Percentiles rank a stretch among this genome's conserved stretches.
Evolutionary conservation across 2,329 filamentous ascomycete genomes (phyloP).

Genomic region (Alternaria hordeiaustralica): DNA sequence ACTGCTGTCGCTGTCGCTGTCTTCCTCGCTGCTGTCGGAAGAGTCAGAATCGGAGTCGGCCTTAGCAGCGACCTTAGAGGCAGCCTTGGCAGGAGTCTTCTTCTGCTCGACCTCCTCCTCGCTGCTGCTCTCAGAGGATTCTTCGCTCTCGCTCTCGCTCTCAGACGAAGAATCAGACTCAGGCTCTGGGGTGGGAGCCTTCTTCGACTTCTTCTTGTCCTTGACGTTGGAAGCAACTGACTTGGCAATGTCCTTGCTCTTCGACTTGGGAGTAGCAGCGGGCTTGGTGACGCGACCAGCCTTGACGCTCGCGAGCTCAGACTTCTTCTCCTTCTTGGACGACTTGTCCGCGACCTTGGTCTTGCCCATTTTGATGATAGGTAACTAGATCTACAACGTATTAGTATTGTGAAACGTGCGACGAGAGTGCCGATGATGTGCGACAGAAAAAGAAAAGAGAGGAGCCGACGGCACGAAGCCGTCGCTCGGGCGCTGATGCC

Average conservation of each 20-base stretch:
- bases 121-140: slow-evolving; percentile 37
- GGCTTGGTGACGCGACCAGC: slow-evolving; percentile 72
- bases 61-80: slow-evolving; percentile 44
- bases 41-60: slow-evolving; percentile 44
- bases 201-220: slow-evolving; percentile 61
- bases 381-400: slow-evolving; percentile 37
- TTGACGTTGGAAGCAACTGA: slow-evolving; percentile 43
- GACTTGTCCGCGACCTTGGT: slow-evolving; percentile 42
- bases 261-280: slow-evolving; percentile 68
- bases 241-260: slow-evolving; percentile 73
- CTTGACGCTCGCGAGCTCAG: slow-evolving; percentile 66
- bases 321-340: slow-evolving; percentile 66
- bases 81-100: slow-evolving; percentile 44
- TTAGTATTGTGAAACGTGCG: slow-evolving; percentile 35
- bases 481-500: slow-evolving; percentile 32
- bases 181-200: slow-evolving; percentile 56
- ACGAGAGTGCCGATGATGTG: slow-evolving; percentile 4
- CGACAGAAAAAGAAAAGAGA: slow-evolving; percentile 22
- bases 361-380: slow-evolving; percentile 45
- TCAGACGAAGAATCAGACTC: slow-evolving; percentile 49
- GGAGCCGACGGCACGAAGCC: slow-evolving; percentile 28
- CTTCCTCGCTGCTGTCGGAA: slow-evolving; percentile 33
- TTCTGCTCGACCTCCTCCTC: slow-evolving; percentile 44
- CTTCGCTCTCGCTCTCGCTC: slow-evolving; percentile 45
- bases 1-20: slow-evolving; percentile 35